Evolutionary conservation across 768 basidiomycete species (phyloP), one percentile per base, ranked within the genome.

Genomic region (Mycena indigotica): DNA sequence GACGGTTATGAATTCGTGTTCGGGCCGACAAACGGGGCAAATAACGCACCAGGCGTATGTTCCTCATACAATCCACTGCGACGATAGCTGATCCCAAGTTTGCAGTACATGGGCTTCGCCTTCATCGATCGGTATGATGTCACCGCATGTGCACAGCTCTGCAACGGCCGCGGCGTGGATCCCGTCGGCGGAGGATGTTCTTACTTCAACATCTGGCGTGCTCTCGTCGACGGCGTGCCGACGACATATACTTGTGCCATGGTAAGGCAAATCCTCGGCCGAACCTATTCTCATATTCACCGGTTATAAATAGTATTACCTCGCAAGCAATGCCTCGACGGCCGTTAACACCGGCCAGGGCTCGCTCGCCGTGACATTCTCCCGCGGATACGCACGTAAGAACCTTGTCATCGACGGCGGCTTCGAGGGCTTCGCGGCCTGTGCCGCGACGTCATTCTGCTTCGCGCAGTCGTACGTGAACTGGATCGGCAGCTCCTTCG

Each of bases 201-300:
- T 54, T 81, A 73, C 69, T 79, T 81, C 69, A 81, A 81, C 64
- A 80, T 81, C 68, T 81, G 77, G 79, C 74, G 77, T 35, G 79
- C 78, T 5, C 67, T 80, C 24, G 75, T 79, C 1, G 65, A 77
- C 55, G 78, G 77, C 16, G 58, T 60, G 23, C 77, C 79, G 1
- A 79, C 76, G 5, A 78, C 77, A 0, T 80, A 80, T 66, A 75
- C 75, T 40, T 81, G 79, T 69, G 73, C 75, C 57, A 75, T 80
- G 72, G 80, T 79, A 56, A 52, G 76, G 68, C 38, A n/a, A n/a
- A n/a, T 38, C 35, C n/a, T n/a, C 35, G 12, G n/a, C 12, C n/a
- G 10, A 10, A n/a, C 35, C 10, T 39, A 16, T 15, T 3, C 10
- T 39, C 38, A 78, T 77, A 79, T 77, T 66, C 77, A 69, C 64